Percentiles rank a stretch among this genome's conserved stretches.
phyloP scores from a whole-genome alignment of 2,329 filamentous ascomycete species.

The Fusarium sacchari region DNA sequence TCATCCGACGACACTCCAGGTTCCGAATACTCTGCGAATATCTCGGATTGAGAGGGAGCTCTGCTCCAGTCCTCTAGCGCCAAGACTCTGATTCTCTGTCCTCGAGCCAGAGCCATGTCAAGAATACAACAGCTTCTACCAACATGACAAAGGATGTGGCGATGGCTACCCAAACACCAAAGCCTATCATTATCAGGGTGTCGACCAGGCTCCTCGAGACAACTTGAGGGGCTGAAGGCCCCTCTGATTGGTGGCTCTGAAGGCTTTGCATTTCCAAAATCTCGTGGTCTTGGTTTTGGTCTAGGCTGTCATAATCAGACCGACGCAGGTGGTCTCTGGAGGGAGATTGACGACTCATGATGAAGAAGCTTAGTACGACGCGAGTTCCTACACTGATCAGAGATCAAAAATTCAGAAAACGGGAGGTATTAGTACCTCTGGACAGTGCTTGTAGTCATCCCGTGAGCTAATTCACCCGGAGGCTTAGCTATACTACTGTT shows the following conservation, averaged over 20 bases:
- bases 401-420: accelerated
- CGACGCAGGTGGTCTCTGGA: too few species aligned
- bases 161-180: too few species aligned
- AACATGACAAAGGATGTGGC: too few species aligned
- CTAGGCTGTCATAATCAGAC: background rate
- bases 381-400: background rate
- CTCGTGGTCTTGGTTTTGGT: too few species aligned
- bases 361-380: background rate
- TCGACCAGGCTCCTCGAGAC: too few species aligned
- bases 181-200: too few species aligned
- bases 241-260: too few species aligned
- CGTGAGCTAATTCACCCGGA: accelerated
- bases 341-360: background rate
- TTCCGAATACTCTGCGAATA: background rate
- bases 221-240: too few species aligned
- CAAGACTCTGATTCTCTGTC: too few species aligned
- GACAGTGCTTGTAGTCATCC: accelerated
- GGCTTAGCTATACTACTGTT: background rate
- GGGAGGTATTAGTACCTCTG: accelerated
- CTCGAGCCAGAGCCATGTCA: background rate
- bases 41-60: background rate
- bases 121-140: background rate
- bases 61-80: background rate
- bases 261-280: background rate
- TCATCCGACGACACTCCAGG: background rate